phyloP scores from a whole-genome alignment of 73 alveolate genomes.

The Paramecium tetraurelia region DNA sequence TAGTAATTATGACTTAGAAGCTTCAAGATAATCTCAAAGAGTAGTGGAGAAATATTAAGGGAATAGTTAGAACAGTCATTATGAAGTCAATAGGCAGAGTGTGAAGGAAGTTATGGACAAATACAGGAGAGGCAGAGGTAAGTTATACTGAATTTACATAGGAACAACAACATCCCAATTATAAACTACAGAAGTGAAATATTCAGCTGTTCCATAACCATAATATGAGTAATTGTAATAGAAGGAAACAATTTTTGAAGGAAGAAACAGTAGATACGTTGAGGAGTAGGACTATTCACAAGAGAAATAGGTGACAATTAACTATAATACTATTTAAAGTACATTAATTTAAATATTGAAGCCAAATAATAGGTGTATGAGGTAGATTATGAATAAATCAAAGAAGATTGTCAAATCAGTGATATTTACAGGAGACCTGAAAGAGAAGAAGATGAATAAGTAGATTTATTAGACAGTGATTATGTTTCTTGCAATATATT shows the following conservation, averaged over 20 bases:
- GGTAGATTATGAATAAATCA: neutral
- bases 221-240: neutral
- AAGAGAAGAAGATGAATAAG: neutral
- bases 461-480: neutral
- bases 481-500: slow-evolving; percentile 21
- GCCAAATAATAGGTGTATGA: neutral
- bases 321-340: slow-evolving; percentile 2
- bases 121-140: neutral
- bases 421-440: neutral
- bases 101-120: neutral
- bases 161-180: neutral
- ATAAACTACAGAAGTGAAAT: neutral
- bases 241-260: neutral
- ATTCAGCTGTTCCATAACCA: neutral
- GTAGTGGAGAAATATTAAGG: neutral
- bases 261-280: neutral
- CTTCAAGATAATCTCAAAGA: neutral
- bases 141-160: neutral
- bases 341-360: neutral
- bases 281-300: neutral
- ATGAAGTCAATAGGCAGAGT: neutral
- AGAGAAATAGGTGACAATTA: neutral
- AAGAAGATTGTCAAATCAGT: neutral
- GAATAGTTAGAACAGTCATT: neutral
- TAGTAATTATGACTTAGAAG: neutral